A percentile compares a stretch with the other conserved stretches of the same genome.
Evolutionary conservation across 345 rosid species (phyloP).

Genomic region (Carallia brachiata): DNA sequence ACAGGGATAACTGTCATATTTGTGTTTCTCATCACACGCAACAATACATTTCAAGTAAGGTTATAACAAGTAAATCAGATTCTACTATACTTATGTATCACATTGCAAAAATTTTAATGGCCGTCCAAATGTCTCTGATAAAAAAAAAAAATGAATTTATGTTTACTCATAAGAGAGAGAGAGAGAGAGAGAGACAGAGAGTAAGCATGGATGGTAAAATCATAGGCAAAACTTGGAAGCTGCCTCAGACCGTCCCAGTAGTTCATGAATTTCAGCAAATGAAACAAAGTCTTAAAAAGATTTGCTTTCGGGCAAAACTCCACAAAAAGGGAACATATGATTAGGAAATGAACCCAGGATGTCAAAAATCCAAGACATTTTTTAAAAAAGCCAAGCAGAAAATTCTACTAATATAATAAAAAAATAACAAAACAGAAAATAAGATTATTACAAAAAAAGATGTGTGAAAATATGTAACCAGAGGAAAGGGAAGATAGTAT

Average conservation of each 20-base stretch:
- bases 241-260: constrained; percentile 56
- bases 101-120: no score
- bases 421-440: no score
- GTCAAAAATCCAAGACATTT: background rate
- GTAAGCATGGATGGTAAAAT: background rate
- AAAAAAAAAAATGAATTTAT: background rate
- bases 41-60: background rate
- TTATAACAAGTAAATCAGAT: background rate
- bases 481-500: no score
- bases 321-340: background rate
- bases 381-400: no score
- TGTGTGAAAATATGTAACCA: no score
- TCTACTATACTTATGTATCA: no score
- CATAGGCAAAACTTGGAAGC: background rate
- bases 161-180: background rate
- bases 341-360: background rate
- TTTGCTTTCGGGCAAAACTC: constrained; percentile 20
- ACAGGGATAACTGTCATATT: constrained; percentile 62
- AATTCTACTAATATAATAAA: background rate
- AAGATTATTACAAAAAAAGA: no score
- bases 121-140: no score
- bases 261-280: constrained; percentile 43
- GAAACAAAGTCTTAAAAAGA: constrained; percentile 1
- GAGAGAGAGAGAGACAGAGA: background rate
- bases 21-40: constrained; percentile 42